A percentile compares a stretch with the other conserved stretches of the same genome.
phyloP scores from a whole-genome alignment of 306 rosid genomes.

The Elaeagnus macrophylla region DNA sequence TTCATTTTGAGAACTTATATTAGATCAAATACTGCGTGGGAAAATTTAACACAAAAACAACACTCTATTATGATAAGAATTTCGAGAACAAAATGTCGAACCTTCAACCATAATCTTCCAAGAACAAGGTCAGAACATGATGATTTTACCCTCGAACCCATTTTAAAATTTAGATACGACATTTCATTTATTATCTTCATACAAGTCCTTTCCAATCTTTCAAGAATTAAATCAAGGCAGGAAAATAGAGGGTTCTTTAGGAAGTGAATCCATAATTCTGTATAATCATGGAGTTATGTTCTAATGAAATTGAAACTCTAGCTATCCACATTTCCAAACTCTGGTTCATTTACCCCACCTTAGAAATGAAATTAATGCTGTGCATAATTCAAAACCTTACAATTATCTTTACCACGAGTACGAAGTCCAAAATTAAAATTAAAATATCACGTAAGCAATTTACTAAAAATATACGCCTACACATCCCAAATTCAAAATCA shows the following conservation, averaged over 20 bases:
- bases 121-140: not conserved
- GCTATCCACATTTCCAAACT: too few species aligned
- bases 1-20: not conserved
- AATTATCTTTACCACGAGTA: not conserved
- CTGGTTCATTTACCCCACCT: too few species aligned
- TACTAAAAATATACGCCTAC: too few species aligned
- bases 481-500: not conserved
- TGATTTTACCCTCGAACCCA: not conserved
- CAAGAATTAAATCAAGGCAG: too few species aligned
- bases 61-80: not conserved
- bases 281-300: too few species aligned
- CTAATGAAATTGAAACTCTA: too few species aligned
- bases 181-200: too few species aligned
- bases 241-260: too few species aligned
- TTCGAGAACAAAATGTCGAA: not conserved
- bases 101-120: not conserved
- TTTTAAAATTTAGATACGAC: too few species aligned
- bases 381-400: not conserved
- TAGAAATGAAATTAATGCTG: too few species aligned
- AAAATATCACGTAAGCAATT: not conserved
- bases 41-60: not conserved
- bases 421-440: not conserved
- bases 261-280: too few species aligned
- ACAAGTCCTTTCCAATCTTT: too few species aligned
- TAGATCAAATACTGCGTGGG: not conserved